phyloP scores from a whole-genome alignment of 305 asterid species.

The Striga hermonthica region DNA sequence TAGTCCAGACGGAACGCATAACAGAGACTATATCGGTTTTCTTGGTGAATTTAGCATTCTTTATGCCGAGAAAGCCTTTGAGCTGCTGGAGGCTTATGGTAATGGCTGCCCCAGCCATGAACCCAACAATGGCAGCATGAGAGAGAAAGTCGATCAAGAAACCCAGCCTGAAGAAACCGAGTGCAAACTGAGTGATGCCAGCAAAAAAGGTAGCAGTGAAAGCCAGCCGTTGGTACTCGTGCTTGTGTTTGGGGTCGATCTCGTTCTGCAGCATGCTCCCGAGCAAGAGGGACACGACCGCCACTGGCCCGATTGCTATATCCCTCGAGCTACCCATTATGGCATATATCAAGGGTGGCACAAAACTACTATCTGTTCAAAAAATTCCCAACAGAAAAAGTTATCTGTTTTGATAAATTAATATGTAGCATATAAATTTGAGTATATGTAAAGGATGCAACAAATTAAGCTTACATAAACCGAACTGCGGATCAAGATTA shows the following conservation, averaged over 20 bases:
- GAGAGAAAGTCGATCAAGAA: constrained; percentile 62
- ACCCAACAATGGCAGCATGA: constrained; percentile 54
- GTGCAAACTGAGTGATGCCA: constrained; percentile 47
- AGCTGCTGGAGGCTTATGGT: constrained; percentile 57
- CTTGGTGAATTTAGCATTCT: constrained; percentile 42
- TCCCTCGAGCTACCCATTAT: constrained; percentile 67
- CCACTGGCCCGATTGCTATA: constrained; percentile 68
- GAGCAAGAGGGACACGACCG: constrained; percentile 64
- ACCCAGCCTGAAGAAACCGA: constrained; percentile 62
- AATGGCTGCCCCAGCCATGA: constrained; percentile 58
- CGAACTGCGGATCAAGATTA: constrained; percentile 50
- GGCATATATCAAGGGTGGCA: constrained; percentile 63
- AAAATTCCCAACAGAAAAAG: background rate
- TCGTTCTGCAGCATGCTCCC: constrained; percentile 48
- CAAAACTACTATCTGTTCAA: constrained; percentile 54
- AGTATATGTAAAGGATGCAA: background rate
- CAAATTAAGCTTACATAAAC: constrained; percentile 42
- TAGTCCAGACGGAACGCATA: constrained; percentile 41
- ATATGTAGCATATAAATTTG: background rate
- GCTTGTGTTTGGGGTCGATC: constrained; percentile 43
- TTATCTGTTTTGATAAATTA: background rate
- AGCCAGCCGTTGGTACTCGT: constrained; percentile 47
- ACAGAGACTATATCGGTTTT: constrained; percentile 48
- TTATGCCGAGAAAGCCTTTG: constrained; percentile 47
- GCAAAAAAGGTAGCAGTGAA: constrained; percentile 67